Conservation (phyloP, 2,329 filamentous ascomycete species). For the Penicillium expansum region DNA sequence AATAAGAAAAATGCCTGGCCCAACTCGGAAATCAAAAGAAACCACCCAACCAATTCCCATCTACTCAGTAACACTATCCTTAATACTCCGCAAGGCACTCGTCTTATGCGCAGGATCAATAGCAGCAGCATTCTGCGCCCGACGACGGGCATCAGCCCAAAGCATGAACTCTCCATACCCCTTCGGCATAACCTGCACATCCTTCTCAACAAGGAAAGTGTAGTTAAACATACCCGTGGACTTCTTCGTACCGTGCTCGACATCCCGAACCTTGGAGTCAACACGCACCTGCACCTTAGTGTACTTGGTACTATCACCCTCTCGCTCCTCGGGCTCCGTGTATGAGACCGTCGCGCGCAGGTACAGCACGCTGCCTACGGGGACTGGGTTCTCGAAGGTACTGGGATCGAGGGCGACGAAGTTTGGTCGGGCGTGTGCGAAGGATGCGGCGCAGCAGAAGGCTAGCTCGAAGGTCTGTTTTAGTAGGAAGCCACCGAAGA, state of each 20-base stretch:
- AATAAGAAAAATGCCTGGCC: neutral
- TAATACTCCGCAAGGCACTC: slow-evolving; percentile 33
- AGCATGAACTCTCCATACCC: slow-evolving; percentile 64
- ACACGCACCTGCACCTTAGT: slow-evolving; percentile 69
- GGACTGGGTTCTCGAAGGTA: slow-evolving; percentile 72
- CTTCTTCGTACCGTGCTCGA: slow-evolving; percentile 66
- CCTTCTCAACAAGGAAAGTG: slow-evolving; percentile 65
- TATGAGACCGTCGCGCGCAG: slow-evolving; percentile 70
- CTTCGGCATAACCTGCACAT: slow-evolving; percentile 64
- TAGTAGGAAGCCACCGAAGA: slow-evolving; percentile 72
- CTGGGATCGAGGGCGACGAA: slow-evolving; percentile 72
- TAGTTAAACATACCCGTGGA: slow-evolving; percentile 75
- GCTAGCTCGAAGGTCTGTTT: slow-evolving; percentile 74
- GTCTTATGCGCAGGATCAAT: slow-evolving; percentile 37
- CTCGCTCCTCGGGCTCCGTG: slow-evolving; percentile 59
- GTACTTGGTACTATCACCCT: slow-evolving; percentile 49
- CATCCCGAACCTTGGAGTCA: slow-evolving; percentile 68
- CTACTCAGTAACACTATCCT: slow-evolving; percentile 43
- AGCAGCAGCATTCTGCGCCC: slow-evolving; percentile 53
- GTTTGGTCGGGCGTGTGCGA: slow-evolving; percentile 66
- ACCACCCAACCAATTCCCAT: neutral
- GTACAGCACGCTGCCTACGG: slow-evolving; percentile 71
- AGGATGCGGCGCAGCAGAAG: slow-evolving; percentile 70
- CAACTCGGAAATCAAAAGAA: neutral
- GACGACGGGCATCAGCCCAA: slow-evolving; percentile 59